Evolutionary conservation across 345 rosid genomes (phyloP), one percentile per base, ranked within the genome.

Genomic region (Raphanus raphanistrum): DNA sequence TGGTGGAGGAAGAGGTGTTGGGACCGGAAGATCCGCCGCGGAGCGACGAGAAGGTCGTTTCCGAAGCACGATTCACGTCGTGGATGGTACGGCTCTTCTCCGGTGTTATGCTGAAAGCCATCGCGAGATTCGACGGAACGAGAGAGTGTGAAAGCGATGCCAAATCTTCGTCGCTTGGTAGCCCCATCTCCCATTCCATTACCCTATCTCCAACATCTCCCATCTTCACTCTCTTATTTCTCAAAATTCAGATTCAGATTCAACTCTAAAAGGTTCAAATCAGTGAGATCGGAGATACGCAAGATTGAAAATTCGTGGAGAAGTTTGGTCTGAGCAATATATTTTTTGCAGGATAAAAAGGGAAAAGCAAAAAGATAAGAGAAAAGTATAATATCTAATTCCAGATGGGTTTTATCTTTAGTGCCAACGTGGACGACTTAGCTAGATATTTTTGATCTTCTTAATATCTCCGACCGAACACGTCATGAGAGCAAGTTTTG

Each of bases 121-220:
- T 84, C 0, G 97, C 97, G 6, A 96, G 92, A 72, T 86, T 91
- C 74, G 81, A 82, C 0, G 99, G 92, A 54, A 96, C 75, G 72
- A 96, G 81, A 54, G 73, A 73, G 80, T 89, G 90, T 1, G 87
- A 88, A 21, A 96, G 84, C 15, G 99, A 95, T 2, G 98, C 84
- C 15, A 96, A 79, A 21, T 96, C 98, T 9, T 82, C 90, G 38
- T 71, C 87, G 75, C 52, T 76, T 0, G 99, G 99, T 26, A 96
- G 66, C 1, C 99, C 99, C 79, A 77, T 73, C 87, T 90, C 99
- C 99, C 98, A 96, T 70, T 89, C 99, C 0, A 26, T 4, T 48
- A 93, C 84, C 60, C 93, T 83, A 62, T 87, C 91, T 82, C 75
- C n/a, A n/a, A n/a, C 82, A 52, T 82, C 84, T n/a, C 85, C 85